A percentile compares a stretch with the other conserved stretches of the same genome.
These are phyloP conservation scores for Ascoidea asiatica DNA, from an alignment of 805 yeast genomes.

Conservation along the genomic window DNA sequence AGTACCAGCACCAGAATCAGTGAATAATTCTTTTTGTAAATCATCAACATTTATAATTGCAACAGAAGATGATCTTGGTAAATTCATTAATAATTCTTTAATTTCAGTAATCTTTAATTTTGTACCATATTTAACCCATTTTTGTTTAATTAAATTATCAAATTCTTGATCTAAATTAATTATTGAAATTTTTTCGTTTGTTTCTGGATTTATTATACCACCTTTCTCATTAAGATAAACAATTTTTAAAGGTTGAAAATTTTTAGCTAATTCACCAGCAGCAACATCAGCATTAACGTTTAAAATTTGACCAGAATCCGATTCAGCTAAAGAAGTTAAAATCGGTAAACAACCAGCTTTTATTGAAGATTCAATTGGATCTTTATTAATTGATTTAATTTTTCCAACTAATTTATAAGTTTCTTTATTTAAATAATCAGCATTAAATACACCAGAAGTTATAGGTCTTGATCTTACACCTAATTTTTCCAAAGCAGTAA, in stretches of 20 bases:
- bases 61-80: constrained; percentile 95
- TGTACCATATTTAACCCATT: constrained; percentile 99
- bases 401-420: constrained; percentile 91
- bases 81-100: constrained; percentile 81
- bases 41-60: constrained; percentile 94
- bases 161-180: constrained; percentile 96
- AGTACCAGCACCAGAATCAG: constrained; percentile 99
- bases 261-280: constrained; percentile 95
- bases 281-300: constrained; percentile 99
- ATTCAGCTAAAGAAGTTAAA: constrained; percentile 92
- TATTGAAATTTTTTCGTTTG: constrained; percentile 78
- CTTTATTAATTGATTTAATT: constrained; percentile 74
- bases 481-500: constrained; percentile 88
- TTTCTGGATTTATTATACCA: constrained; percentile 85
- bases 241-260: constrained; percentile 91
- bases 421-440: constrained; percentile 79
- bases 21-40: constrained; percentile 91
- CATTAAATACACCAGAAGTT: constrained; percentile 93
- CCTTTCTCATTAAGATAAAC: constrained; percentile 97
- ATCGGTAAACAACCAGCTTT: constrained; percentile 95
- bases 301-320: constrained; percentile 89
- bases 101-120: constrained; percentile 94
- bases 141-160: constrained; percentile 76
- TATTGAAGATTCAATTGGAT: constrained; percentile 86
- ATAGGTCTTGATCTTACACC: constrained; percentile 99